Evolutionary conservation across 768 basidiomycete species (phyloP).

Genomic region (Roridomyces roridus): DNA sequence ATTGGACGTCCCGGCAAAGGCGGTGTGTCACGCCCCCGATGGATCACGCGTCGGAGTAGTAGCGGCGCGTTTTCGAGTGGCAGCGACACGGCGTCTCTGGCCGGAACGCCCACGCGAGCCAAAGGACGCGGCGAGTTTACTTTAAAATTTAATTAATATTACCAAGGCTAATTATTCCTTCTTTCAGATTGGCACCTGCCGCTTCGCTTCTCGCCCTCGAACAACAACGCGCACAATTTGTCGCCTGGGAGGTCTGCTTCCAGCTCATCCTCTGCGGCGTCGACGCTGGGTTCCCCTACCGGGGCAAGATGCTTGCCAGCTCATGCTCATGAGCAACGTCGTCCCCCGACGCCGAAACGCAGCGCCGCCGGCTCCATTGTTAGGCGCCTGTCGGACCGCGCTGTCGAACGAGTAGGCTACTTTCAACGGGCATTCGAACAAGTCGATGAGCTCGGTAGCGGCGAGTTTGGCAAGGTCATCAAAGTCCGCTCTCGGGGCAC

Average conservation of each 20-base stretch:
- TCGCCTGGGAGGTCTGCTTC: conserved; percentile 43
- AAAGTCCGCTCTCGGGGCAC: conserved; percentile 74
- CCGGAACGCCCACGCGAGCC: conserved; percentile 67
- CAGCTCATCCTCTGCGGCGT: conserved; percentile 62
- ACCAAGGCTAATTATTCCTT: conserved; percentile 6
- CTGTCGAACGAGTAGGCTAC: conserved; percentile 61
- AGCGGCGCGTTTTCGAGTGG: conserved; percentile 84
- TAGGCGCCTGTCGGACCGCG: conserved; percentile 44
- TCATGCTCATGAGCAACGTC: conserved; percentile 29
- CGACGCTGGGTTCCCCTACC: conserved; percentile 58
- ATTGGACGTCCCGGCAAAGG: conserved; percentile 52
- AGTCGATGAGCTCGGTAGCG: conserved; percentile 83
- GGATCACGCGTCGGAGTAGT: conserved; percentile 79
- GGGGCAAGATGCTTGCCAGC: conserved; percentile 37
- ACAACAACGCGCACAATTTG: conserved; percentile 44
- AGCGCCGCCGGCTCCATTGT: conserved; percentile 22
- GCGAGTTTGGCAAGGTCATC: conserved; percentile 93
- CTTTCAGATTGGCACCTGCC: conserved; percentile 62
- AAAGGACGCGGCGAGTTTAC: conserved; percentile 52
- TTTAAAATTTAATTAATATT: conserved; percentile 11
- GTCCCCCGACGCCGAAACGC: conserved; percentile 20
- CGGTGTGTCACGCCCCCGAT: conserved; percentile 52
- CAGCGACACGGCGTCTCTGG: conserved; percentile 64
- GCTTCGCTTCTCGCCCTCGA: conserved; percentile 55
- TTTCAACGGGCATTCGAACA: conserved; percentile 86